Evolutionary conservation across 352 stramenopile species (phyloP).

Genomic region (Elongisporangium senticosum): DNA sequence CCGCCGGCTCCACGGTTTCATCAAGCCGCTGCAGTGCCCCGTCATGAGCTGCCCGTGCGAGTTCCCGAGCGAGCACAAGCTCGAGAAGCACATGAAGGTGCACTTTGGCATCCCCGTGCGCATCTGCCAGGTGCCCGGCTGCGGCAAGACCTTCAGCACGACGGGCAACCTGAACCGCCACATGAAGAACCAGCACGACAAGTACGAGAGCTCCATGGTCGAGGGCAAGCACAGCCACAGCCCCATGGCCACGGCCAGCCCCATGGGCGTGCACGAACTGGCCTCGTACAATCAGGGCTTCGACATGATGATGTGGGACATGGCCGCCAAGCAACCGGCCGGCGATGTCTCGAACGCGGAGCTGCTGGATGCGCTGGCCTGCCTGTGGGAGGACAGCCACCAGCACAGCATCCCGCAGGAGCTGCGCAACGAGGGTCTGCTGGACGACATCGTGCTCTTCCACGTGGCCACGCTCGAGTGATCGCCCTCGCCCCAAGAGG

Average conservation of each 20-base stretch:
- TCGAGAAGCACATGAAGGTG: slow-evolving; percentile 45
- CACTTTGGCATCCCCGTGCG: slow-evolving; percentile 28
- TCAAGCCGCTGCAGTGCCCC: slow-evolving; percentile 21
- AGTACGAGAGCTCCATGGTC: background rate
- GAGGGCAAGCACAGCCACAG: background rate
- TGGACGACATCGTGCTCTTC: slow-evolving; percentile 16
- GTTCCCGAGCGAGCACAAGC: slow-evolving; percentile 37
- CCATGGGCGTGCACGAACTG: slow-evolving; percentile 16
- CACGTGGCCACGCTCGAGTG: slow-evolving; percentile 9
- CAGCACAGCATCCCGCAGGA: background rate
- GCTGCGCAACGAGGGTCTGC: slow-evolving; percentile 2
- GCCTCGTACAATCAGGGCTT: slow-evolving; percentile 5
- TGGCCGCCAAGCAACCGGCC: background rate
- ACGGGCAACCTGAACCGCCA: slow-evolving; percentile 59
- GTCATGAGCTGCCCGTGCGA: slow-evolving; percentile 18
- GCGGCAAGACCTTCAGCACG: slow-evolving; percentile 61
- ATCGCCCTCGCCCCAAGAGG: background rate
- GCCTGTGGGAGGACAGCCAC: slow-evolving; percentile 22
- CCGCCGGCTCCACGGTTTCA: slow-evolving; percentile 29
- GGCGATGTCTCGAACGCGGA: slow-evolving; percentile 18
- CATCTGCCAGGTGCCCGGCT: slow-evolving; percentile 32
- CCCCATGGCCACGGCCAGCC: slow-evolving; percentile 10
- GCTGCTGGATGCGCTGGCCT: slow-evolving; percentile 32
- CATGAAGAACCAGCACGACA: slow-evolving; percentile 43
- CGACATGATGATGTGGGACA: slow-evolving; percentile 8